Evolutionary conservation across 139 green algal species (phyloP).

Genomic region (Microglena sp.): DNA sequence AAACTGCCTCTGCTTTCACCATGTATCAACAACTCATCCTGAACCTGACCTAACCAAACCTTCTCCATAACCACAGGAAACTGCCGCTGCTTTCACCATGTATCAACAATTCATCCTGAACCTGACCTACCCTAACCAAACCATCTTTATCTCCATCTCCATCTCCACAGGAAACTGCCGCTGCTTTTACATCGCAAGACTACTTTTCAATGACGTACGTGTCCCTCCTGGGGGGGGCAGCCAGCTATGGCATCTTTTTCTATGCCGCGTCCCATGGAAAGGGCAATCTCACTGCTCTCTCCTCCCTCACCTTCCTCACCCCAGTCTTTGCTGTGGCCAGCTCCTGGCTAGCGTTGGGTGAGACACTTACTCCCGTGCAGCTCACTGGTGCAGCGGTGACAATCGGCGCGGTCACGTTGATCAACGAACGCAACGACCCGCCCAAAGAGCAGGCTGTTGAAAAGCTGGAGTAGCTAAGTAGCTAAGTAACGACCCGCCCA

Average conservation of each 20-base stretch:
- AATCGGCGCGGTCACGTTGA: conserved; percentile 67
- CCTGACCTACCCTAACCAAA: too few relatives aligned
- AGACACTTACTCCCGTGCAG: conserved; percentile 77
- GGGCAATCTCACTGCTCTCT: conserved; percentile 82
- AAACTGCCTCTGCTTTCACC: too few relatives aligned
- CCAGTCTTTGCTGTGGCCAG: conserved; percentile 53
- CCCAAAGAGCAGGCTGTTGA: too few relatives aligned
- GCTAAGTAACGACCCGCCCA: too few relatives aligned
- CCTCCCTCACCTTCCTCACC: conserved; percentile 92
- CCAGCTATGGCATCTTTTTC: conserved; percentile 80
- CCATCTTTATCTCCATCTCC: neutral
- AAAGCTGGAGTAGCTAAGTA: too few relatives aligned
- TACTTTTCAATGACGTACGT: conserved; percentile 76
- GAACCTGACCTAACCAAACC: too few relatives aligned
- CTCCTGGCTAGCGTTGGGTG: conserved; percentile 70
- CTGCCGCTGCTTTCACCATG: too few relatives aligned
- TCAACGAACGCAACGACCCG: conserved; percentile 28
- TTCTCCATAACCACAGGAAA: too few relatives aligned
- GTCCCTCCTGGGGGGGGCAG: conserved; percentile 81
- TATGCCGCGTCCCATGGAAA: conserved; percentile 67
- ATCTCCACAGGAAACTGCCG: too few relatives aligned
- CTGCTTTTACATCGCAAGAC: conserved; percentile 19
- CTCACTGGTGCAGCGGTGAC: conserved; percentile 78
- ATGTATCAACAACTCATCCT: too few relatives aligned
- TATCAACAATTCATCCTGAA: too few relatives aligned